Percentiles rank a stretch among this genome's conserved stretches.
Evolutionary conservation across 768 basidiomycete species (phyloP).

Genomic region (Tricholoma saponaceum): DNA sequence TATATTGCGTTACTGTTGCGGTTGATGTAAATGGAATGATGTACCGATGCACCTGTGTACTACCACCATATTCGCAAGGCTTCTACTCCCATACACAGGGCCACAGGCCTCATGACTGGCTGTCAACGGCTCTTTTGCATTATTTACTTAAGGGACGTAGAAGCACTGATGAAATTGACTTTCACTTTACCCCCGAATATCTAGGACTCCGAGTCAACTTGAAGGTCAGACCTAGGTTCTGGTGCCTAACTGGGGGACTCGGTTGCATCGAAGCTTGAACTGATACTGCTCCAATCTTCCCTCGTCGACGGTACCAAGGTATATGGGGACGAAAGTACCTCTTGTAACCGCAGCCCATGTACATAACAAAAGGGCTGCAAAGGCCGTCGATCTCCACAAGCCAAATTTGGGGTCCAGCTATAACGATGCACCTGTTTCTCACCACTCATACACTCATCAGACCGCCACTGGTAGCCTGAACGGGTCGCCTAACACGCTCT

Average conservation of each 20-base stretch:
- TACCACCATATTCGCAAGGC: neutral
- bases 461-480: neutral
- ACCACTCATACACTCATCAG: neutral
- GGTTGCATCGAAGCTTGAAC: neutral
- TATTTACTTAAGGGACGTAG: neutral
- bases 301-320: neutral
- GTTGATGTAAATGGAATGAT: neutral
- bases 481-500: neutral
- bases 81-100: neutral
- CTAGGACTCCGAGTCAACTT: neutral
- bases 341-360: neutral
- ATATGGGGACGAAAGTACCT: neutral
- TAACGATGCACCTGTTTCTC: neutral
- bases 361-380: neutral
- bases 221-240: neutral
- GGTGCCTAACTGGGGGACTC: no score
- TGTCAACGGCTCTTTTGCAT: neutral
- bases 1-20: neutral
- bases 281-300: neutral
- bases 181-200: neutral
- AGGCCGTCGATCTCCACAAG: neutral
- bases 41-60: neutral
- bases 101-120: neutral
- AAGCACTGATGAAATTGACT: neutral
- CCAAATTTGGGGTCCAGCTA: neutral